phyloP scores from a whole-genome alignment of 768 basidiomycete genomes.

The Mycena haematopus region DNA sequence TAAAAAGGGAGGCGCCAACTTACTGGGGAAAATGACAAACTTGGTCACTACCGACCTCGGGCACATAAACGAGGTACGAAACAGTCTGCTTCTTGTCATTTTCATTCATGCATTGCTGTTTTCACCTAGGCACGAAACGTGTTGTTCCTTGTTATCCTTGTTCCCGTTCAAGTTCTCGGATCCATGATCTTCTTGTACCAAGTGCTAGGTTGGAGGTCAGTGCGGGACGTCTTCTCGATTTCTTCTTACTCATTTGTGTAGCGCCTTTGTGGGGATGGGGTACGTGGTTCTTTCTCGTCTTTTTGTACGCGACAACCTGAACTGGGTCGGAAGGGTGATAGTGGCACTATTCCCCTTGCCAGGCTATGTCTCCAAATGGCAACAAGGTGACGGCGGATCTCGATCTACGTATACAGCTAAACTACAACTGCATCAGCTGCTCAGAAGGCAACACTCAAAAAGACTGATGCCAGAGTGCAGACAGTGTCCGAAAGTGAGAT shows the following conservation, averaged over 20 bases:
- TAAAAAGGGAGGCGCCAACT: constrained; percentile 44
- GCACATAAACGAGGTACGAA: constrained; percentile 15
- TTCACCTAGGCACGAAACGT: not conserved
- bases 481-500: constrained; percentile 63
- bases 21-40: constrained; percentile 80
- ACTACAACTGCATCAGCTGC: constrained; percentile 30
- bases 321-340: constrained; percentile 13
- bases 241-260: constrained; percentile 30
- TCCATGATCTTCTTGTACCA: constrained; percentile 51
- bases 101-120: too few relatives aligned
- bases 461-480: constrained; percentile 67
- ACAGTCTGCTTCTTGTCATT: not conserved
- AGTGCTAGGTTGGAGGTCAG: constrained; percentile 57
- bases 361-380: not conserved
- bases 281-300: not conserved
- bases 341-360: not conserved
- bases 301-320: not conserved
- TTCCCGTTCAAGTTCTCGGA: constrained; percentile 48
- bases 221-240: not conserved
- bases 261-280: constrained; percentile 63
- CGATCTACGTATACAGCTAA: not conserved
- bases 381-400: not conserved
- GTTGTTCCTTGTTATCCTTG: constrained; percentile 15
- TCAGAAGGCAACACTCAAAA: constrained; percentile 58
- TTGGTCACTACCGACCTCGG: constrained; percentile 68